These are phyloP conservation scores for Brettanomyces nanus DNA, from an alignment of 805 yeast species.

Conservation along the genomic window DNA sequence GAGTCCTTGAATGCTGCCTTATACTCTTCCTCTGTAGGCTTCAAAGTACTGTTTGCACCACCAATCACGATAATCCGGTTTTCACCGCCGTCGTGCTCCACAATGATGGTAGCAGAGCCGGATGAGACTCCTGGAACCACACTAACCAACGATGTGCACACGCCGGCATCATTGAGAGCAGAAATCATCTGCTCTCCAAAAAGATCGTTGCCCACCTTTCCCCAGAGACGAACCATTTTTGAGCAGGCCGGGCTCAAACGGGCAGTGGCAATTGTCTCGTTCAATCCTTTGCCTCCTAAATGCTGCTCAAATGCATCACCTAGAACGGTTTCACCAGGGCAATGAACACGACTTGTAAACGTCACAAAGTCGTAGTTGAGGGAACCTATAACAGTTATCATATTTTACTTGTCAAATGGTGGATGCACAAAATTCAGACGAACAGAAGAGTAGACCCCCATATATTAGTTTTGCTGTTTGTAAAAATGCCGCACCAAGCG, in stretches of 20 bases:
- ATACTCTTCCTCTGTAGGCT: conserved; percentile 36
- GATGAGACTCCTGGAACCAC: conserved; percentile 41
- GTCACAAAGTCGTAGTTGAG: conserved; percentile 88
- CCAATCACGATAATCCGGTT: conserved; percentile 82
- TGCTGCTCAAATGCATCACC: conserved; percentile 78
- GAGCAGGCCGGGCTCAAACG: conserved; percentile 26
- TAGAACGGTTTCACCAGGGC: conserved; percentile 76
- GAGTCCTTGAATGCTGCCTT: too few relatives aligned
- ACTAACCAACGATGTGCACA: conserved; percentile 40
- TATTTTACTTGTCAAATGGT: too few relatives aligned
- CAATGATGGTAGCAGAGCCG: conserved; percentile 87
- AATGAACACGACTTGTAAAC: conserved; percentile 61
- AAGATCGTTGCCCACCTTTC: conserved; percentile 73
- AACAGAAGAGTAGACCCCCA: too few relatives aligned
- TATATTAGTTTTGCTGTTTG: too few relatives aligned
- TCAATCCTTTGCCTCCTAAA: conserved; percentile 92
- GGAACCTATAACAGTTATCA: conserved; percentile 82
- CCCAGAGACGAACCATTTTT: conserved; percentile 58
- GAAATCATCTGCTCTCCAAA: conserved; percentile 63
- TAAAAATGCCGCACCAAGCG: too few relatives aligned
- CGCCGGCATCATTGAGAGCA: conserved; percentile 38
- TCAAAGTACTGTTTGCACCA: conserved; percentile 74
- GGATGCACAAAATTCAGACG: too few relatives aligned
- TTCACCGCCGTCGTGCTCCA: conserved; percentile 84
- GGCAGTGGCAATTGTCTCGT: conserved; percentile 74